These are phyloP conservation scores for Coelastrella sp. DNA, from an alignment of 139 green algal genomes.

Conservation along the genomic window DNA sequence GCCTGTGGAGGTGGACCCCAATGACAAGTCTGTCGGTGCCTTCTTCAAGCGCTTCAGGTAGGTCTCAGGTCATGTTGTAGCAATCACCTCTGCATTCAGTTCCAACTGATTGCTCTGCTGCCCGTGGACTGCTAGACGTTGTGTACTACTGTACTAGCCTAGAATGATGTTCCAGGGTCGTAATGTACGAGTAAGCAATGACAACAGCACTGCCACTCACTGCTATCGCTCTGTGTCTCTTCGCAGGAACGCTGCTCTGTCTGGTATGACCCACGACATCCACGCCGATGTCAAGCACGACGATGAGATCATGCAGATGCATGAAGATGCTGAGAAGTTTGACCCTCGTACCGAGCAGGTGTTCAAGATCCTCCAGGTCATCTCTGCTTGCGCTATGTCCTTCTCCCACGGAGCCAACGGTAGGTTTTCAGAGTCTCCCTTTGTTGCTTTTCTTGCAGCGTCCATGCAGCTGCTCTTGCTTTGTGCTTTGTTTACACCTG, in stretches of 20 bases:
- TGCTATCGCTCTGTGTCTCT: background rate
- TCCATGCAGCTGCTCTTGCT: background rate
- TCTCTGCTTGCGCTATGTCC: constrained; percentile 85
- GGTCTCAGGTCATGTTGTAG: background rate
- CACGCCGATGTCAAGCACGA: constrained; percentile 50
- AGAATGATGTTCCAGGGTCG: background rate
- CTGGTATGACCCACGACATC: constrained; percentile 49
- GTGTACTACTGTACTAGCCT: too few species aligned
- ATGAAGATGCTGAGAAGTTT: constrained; percentile 74
- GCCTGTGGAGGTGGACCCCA: constrained; percentile 29
- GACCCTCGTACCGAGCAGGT: constrained; percentile 78
- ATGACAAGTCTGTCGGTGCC: constrained; percentile 18
- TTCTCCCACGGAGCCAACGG: constrained; percentile 84
- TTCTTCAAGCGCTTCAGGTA: constrained; percentile 33
- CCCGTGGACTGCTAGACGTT: too few species aligned
- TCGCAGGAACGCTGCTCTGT: constrained; percentile 39
- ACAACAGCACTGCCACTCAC: background rate
- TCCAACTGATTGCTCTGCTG: too few species aligned
- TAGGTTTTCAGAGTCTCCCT: background rate
- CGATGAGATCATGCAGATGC: constrained; percentile 54
- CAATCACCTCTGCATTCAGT: too few species aligned
- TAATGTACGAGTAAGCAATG: background rate
- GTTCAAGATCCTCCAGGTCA: constrained; percentile 87
- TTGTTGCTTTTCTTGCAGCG: background rate
- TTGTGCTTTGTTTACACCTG: background rate